Conservation (phyloP, 371 early-diverging fungal genomes). For the Haplosporangium sp. region DNA sequence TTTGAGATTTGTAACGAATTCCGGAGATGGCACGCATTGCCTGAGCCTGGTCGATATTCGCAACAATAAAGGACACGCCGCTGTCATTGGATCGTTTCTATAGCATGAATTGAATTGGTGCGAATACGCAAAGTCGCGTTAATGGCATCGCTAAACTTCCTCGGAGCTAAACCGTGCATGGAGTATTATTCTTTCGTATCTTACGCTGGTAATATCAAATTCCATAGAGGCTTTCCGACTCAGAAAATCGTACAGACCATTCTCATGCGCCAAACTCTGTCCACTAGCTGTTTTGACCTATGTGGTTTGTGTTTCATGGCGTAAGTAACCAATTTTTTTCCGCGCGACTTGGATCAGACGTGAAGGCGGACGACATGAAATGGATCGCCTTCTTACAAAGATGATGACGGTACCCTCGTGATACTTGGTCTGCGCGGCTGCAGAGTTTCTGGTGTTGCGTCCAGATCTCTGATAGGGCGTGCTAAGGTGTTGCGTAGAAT, state of each 20-base stretch:
- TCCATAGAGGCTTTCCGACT: constrained; percentile 16
- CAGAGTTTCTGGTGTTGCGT: constrained; percentile 23
- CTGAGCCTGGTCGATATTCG: constrained; percentile 19
- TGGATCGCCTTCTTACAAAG: constrained; percentile 25
- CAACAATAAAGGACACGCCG: constrained; percentile 25
- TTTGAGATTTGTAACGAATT: constrained; percentile 24
- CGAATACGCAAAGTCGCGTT: background rate
- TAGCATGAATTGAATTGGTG: background rate
- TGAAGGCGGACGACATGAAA: no score
- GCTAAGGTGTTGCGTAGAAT: constrained; percentile 3
- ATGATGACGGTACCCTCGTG: constrained; percentile 18
- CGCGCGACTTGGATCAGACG: background rate
- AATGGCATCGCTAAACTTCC: background rate
- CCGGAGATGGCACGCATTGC: constrained; percentile 12
- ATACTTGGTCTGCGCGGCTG: constrained; percentile 1
- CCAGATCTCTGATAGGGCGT: constrained; percentile 30
- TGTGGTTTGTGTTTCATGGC: background rate
- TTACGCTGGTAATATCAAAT: constrained; percentile 28
- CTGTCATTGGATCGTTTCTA: constrained; percentile 26
- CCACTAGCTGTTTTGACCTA: background rate
- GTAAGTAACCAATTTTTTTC: no score
- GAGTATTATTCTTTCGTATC: background rate
- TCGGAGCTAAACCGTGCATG: no score
- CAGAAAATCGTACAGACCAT: constrained; percentile 20
- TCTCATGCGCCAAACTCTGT: constrained; percentile 14